Base-by-base conservation (phyloP, 2,329 filamentous ascomycete species). In the Xylaria hypoxylon region DNA sequence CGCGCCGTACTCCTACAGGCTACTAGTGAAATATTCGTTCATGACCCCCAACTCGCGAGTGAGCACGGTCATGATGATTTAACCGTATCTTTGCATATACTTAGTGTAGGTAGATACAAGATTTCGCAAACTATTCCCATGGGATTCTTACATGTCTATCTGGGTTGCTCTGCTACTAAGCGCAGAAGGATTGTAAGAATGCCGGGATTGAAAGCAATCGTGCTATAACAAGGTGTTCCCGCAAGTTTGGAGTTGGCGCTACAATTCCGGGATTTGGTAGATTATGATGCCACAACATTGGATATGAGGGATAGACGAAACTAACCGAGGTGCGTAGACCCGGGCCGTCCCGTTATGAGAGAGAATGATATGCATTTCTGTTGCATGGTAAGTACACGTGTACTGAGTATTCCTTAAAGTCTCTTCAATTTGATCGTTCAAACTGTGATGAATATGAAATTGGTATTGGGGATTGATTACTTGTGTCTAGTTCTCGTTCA, bases 341-440 rank as follows among this genome's bases (percentile, higher is more conserved):
- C 65, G 65, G 65, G 51, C 55, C 65, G 65, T 59, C 61, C 65
- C 65, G 65, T 61, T 47, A 45, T 31, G 60, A 64, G 33, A 40
- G 42, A 56, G 44, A 58, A 65, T 64, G 65, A 65, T 57, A 38
- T 55, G 57, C 61, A 65, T 52, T 31, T 57, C 5, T 45, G 31
- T 60, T 42, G n/a, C 47, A 38, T 52, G 31, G 19, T n/a, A 17
- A 38, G 38, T 22, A 19, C n/a, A n/a, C n/a, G n/a, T n/a, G n/a
- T n/a, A n/a, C n/a, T n/a, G n/a, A n/a, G n/a, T n/a, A n/a, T n/a
- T 47, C n/a, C 10, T 42, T 31, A 11, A 19, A 42, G 35, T 8
- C 44, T 33, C 17, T 19, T 55, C 47, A 22, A 44, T 58, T 51
- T 28, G 11, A 19, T 45, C 13, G 15, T 59, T 26, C 13, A 35